A percentile compares a stretch with the other conserved stretches of the same genome.
These are phyloP conservation scores for Heracleum sosnowskyi DNA, from an alignment of 129 eudicot species.

Conservation along the genomic window DNA sequence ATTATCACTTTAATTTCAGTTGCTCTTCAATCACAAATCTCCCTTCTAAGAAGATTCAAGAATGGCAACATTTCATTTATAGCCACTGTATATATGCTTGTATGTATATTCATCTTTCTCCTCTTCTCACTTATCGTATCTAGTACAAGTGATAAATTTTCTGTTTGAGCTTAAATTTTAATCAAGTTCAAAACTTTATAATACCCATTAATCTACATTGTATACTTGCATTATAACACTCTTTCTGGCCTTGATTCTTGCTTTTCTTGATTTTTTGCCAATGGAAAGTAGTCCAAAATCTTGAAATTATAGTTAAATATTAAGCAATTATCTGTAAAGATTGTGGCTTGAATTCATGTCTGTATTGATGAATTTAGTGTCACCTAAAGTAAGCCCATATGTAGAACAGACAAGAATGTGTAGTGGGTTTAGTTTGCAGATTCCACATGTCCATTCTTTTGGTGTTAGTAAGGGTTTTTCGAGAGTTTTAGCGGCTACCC, in stretches of 20 bases:
- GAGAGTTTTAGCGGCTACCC: slow-evolving; percentile 45
- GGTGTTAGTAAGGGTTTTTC: slow-evolving; percentile 26
- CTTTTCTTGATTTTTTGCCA: neutral
- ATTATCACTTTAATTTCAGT: neutral
- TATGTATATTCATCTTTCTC: neutral
- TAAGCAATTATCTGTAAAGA: neutral
- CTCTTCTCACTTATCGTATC: neutral
- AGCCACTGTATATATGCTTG: neutral
- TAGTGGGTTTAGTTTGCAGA: slow-evolving; percentile 24
- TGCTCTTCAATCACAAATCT: neutral
- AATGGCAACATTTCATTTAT: neutral
- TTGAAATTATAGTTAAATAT: neutral
- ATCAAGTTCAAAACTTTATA: neutral
- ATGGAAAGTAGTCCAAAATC: neutral
- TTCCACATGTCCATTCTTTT: slow-evolving; percentile 32
- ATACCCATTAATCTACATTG: neutral
- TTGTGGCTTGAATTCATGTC: slow-evolving; percentile 30
- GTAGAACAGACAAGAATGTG: slow-evolving; percentile 25
- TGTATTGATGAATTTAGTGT: slow-evolving; percentile 39
- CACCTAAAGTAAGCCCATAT: slow-evolving; percentile 44
- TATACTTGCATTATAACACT: neutral
- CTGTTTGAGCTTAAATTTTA: neutral
- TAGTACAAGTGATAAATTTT: neutral
- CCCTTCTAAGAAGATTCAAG: neutral
- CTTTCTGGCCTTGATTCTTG: neutral